These are phyloP conservation scores for Helotiales sp. DNA, from an alignment of 2,329 filamentous ascomycete species.

Conservation along the genomic window DNA sequence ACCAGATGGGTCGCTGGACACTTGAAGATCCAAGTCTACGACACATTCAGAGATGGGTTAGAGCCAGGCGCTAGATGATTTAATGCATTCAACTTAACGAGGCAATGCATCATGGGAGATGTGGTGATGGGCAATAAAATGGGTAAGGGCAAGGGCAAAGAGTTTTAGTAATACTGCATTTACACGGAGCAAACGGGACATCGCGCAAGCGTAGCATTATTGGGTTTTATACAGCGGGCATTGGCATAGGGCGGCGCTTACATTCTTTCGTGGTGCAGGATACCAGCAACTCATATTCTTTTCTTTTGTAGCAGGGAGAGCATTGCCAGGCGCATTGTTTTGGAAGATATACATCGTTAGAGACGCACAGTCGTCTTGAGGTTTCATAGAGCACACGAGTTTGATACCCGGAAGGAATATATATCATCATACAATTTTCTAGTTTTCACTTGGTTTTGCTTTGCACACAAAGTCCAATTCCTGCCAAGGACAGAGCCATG, in stretches of 20 bases:
- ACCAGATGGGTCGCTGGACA: conserved; percentile 64
- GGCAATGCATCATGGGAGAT: neutral
- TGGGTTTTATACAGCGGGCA: conserved; percentile 16
- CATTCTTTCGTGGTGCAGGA: conserved; percentile 27
- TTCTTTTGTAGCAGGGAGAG: conserved; percentile 8
- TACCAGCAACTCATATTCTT: conserved; percentile 18
- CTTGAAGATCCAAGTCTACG: conserved; percentile 64
- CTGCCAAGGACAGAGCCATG: conserved; percentile 77
- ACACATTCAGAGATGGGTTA: conserved; percentile 63
- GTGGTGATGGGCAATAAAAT: conserved; percentile 5
- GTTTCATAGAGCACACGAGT: conserved; percentile 21
- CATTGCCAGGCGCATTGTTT: conserved; percentile 29
- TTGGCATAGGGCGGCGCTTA: conserved; percentile 28
- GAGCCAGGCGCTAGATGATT: conserved; percentile 43
- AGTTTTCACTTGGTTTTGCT: conserved; percentile 52
- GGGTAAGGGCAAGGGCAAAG: neutral
- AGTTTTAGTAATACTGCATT: conserved; percentile 12
- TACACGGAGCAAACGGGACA: conserved; percentile 20
- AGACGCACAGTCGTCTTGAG: neutral
- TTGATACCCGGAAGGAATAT: conserved; percentile 17
- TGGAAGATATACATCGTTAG: neutral
- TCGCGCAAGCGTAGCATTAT: conserved; percentile 11
- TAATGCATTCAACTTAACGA: neutral
- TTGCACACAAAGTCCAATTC: conserved; percentile 84
- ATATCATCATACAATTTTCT: conserved; percentile 2